These are phyloP conservation scores for Decorospora gaudefroyi DNA, from an alignment of 2,329 filamentous ascomycete species.

Conservation along the genomic window DNA sequence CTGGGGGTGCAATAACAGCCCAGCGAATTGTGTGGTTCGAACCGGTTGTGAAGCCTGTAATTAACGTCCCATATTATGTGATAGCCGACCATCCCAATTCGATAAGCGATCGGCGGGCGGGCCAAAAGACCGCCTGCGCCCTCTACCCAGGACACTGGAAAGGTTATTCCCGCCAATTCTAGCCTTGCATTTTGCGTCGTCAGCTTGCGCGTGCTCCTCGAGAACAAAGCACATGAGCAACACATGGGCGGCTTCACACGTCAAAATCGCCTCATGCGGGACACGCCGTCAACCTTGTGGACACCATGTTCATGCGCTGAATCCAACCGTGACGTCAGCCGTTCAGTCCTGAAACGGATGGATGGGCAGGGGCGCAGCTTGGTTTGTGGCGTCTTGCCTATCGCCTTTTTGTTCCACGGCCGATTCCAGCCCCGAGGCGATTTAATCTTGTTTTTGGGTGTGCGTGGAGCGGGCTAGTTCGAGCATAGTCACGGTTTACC, in stretches of 20 bases:
- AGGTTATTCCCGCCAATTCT: neutral
- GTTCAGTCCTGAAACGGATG: neutral
- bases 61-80: too few species aligned
- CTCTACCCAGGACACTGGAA: neutral
- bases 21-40: too few species aligned
- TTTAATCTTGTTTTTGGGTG: conserved; percentile 49
- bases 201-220: conserved; percentile 14
- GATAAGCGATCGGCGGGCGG: conserved; percentile 2
- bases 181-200: conserved; percentile 17
- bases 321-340: conserved; percentile 29
- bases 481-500: conserved; percentile 8
- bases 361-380: conserved; percentile 13
- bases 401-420: conserved; percentile 3
- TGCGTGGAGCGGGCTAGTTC: conserved; percentile 17
- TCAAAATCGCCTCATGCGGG: conserved; percentile 4
- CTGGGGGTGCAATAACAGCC: too few species aligned
- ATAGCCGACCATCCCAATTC: conserved; percentile 1
- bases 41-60: too few species aligned
- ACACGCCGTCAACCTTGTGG: conserved; percentile 7
- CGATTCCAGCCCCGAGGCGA: conserved; percentile 20
- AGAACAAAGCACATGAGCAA: neutral
- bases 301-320: neutral
- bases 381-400: conserved; percentile 14
- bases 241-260: neutral
- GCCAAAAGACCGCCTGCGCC: neutral